phyloP scores from a whole-genome alignment of 305 asterid species.

The Plantago lanceolata region DNA sequence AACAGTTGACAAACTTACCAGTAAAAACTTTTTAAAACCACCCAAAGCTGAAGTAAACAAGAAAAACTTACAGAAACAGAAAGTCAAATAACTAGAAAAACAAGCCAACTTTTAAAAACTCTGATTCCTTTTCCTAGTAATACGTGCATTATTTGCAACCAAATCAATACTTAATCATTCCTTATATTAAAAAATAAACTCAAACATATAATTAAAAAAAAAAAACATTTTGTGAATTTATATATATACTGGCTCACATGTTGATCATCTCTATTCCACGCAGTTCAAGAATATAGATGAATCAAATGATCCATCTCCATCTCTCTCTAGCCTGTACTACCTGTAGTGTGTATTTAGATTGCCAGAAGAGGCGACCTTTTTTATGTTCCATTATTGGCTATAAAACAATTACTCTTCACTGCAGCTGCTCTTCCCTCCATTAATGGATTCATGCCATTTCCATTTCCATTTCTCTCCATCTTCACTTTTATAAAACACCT shows the following conservation, averaged over 20 bases:
- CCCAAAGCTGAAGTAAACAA: not conserved
- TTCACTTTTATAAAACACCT: too few species aligned
- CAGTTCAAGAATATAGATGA: conserved; percentile 2
- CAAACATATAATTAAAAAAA: not conserved
- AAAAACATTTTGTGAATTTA: conserved; percentile 1
- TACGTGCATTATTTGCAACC: conserved; percentile 6
- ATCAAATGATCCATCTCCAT: not conserved
- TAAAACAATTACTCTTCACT: too few species aligned
- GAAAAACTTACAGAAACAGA: too few species aligned
- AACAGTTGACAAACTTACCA: conserved; percentile 11
- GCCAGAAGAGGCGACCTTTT: conserved; percentile 26
- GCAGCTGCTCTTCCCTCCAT: too few species aligned
- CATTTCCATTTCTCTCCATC: too few species aligned
- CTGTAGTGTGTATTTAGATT: conserved; percentile 28
- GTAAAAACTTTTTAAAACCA: not conserved
- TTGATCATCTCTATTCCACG: not conserved
- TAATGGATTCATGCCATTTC: too few species aligned
- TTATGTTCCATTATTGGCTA: conserved; percentile 15
- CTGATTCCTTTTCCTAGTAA: conserved; percentile 3
- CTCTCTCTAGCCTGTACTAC: conserved; percentile 33
- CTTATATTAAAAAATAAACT: conserved; percentile 5
- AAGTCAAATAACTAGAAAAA: not conserved
- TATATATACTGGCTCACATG: not conserved
- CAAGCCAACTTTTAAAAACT: not conserved
- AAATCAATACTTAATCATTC: conserved; percentile 4